phyloP scores from a whole-genome alignment of 1,284 basidiomycete species.

The Lentinus polychrous region DNA sequence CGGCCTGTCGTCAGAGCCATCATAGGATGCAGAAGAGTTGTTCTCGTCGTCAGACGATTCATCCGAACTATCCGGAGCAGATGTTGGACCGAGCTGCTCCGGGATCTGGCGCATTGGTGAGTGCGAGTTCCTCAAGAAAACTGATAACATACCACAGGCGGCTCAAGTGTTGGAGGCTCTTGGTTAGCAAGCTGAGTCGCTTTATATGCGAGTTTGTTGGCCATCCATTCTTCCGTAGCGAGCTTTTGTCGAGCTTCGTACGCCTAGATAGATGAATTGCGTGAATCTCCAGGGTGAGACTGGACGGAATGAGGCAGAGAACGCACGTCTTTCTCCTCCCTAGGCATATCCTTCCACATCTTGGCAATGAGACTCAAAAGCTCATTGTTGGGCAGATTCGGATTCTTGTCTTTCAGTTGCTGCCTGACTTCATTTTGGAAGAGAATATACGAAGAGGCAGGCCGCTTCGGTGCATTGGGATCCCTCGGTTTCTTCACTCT shows the following conservation, averaged over 20 bases:
- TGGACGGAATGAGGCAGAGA: conserved; percentile 4
- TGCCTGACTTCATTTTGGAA: conserved; percentile 92
- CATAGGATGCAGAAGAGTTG: too few species aligned
- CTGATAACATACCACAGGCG: not conserved
- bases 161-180: not conserved
- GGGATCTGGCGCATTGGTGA: too few species aligned
- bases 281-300: conserved; percentile 2
- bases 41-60: too few species aligned
- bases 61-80: too few species aligned
- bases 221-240: conserved; percentile 30
- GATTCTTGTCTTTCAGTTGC: conserved; percentile 59
- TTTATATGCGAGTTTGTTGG: conserved; percentile 27
- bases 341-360: conserved; percentile 66
- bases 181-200: conserved; percentile 10
- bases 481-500: conserved; percentile 66
- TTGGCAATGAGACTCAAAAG: conserved; percentile 67
- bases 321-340: conserved; percentile 69
- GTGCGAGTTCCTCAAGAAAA: too few species aligned
- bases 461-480: conserved; percentile 91
- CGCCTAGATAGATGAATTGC: conserved; percentile 17
- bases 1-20: too few species aligned
- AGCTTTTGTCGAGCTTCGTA: conserved; percentile 30
- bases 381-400: conserved; percentile 65
- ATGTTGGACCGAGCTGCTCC: too few species aligned
- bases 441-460: conserved; percentile 90